Conservation (phyloP, 768 basidiomycete species). For the Nidularia pulvinata region DNA sequence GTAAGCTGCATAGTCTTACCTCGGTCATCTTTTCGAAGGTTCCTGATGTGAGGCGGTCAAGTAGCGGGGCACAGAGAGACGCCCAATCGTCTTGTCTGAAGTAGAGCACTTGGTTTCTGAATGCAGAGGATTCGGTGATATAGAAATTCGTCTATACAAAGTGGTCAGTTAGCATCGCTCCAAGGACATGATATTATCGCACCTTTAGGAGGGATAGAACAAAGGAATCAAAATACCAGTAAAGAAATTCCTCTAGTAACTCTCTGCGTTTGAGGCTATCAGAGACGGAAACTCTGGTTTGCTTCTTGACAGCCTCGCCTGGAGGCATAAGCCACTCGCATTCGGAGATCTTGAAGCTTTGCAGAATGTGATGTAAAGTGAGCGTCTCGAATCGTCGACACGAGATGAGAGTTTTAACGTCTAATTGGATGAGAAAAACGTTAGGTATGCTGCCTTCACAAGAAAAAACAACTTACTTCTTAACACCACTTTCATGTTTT, state of each 20-base stretch:
- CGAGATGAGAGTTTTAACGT: conserved; percentile 71
- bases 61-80: conserved; percentile 77
- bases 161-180: not conserved
- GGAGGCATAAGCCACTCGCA: conserved; percentile 79
- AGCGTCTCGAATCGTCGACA: conserved; percentile 82
- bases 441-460: not conserved
- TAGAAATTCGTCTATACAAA: conserved; percentile 83
- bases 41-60: conserved; percentile 67
- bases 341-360: conserved; percentile 70
- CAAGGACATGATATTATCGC: conserved; percentile 9
- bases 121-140: conserved; percentile 88
- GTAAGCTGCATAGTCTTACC: conserved; percentile 31
- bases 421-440: conserved; percentile 30
- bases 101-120: conserved; percentile 81
- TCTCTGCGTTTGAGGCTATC: conserved; percentile 81
- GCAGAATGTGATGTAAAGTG: conserved; percentile 74
- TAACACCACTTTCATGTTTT: conserved; percentile 62
- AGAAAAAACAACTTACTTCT: conserved; percentile 38
- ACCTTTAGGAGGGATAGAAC: conserved; percentile 80
- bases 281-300: conserved; percentile 53
- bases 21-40: conserved; percentile 73
- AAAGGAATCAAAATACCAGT: conserved; percentile 93
- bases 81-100: conserved; percentile 97
- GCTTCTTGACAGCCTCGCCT: conserved; percentile 26
- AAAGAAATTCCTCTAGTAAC: conserved; percentile 85